These are phyloP conservation scores for Neophaeococcomyces aloes DNA, from an alignment of 2,329 filamentous ascomycete species.

Conservation along the genomic window DNA sequence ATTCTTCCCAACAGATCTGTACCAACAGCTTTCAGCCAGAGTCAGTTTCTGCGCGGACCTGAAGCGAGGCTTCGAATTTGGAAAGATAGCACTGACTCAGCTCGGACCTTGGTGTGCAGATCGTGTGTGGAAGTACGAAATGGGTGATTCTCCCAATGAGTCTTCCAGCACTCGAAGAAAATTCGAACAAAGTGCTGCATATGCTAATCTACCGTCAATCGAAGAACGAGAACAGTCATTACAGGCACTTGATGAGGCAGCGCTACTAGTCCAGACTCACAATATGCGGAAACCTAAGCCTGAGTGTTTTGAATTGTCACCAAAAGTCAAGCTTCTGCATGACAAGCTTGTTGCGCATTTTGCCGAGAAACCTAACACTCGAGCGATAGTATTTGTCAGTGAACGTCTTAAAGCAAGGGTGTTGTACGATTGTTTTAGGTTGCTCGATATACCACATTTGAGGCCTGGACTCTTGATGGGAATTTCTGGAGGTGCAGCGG, in stretches of 20 bases:
- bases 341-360: slow-evolving; percentile 55
- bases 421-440: slow-evolving; percentile 56
- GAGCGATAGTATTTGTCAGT: slow-evolving; percentile 82
- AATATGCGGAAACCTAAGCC: slow-evolving; percentile 21
- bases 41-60: slow-evolving; percentile 47
- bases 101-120: slow-evolving; percentile 82
- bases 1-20: slow-evolving; percentile 55
- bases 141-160: slow-evolving; percentile 34
- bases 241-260: slow-evolving; percentile 11
- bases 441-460: slow-evolving; percentile 49
- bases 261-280: slow-evolving; percentile 13
- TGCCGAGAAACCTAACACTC: slow-evolving; percentile 43
- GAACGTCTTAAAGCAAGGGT: slow-evolving; percentile 66
- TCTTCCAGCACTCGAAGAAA: slow-evolving; percentile 9
- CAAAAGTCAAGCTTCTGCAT: slow-evolving; percentile 58
- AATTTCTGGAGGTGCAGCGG: slow-evolving; percentile 43
- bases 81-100: slow-evolving; percentile 50
- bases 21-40: slow-evolving; percentile 43
- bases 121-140: slow-evolving; percentile 61
- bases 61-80: slow-evolving; percentile 47
- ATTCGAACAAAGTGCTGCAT: slow-evolving; percentile 12
- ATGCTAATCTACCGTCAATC: slow-evolving; percentile 8
- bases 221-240: slow-evolving; percentile 10
- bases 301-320: slow-evolving; percentile 35
- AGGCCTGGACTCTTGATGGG: slow-evolving; percentile 56